Percentiles rank a stretch among this genome's conserved stretches.
Evolutionary conservation across 2,329 filamentous ascomycete species (phyloP).

Genomic region (Curvularia sp.): DNA sequence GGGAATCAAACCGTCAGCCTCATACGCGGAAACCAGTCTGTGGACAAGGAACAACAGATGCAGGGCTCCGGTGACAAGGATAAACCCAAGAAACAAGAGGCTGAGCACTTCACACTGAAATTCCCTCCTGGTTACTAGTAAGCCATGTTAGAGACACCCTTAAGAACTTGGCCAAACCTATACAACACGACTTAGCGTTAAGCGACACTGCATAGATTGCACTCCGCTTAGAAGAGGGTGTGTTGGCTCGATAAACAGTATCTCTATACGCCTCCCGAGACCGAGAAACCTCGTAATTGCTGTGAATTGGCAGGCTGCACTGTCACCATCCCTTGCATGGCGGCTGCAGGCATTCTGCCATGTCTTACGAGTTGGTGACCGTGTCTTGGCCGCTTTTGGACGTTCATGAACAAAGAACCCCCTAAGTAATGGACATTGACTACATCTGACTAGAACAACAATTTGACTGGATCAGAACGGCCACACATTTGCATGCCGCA

Average conservation of each 20-base stretch:
- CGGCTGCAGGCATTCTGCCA: slow-evolving; percentile 38
- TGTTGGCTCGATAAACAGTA: slow-evolving; percentile 11
- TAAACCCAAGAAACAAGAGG: slow-evolving; percentile 23
- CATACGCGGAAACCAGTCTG: slow-evolving; percentile 40
- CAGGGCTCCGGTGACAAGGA: slow-evolving; percentile 25
- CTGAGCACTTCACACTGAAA: slow-evolving; percentile 37
- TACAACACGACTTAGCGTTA: neutral
- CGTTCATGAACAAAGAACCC: slow-evolving; percentile 48
- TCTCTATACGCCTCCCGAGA: slow-evolving; percentile 28
- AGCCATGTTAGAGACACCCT: slow-evolving; percentile 21
- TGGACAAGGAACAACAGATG: slow-evolving; percentile 35
- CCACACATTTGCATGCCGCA: slow-evolving; percentile 29
- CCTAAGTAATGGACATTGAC: slow-evolving; percentile 37
- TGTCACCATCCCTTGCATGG: slow-evolving; percentile 48
- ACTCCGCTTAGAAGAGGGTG: slow-evolving; percentile 4
- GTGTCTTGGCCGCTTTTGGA: slow-evolving; percentile 46
- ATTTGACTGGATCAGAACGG: slow-evolving; percentile 41
- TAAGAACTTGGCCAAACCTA: slow-evolving; percentile 27
- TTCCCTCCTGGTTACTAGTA: slow-evolving; percentile 46
- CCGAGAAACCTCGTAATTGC: slow-evolving; percentile 25
- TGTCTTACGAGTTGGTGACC: slow-evolving; percentile 42
- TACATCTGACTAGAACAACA: slow-evolving; percentile 48
- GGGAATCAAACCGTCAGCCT: slow-evolving; percentile 46
- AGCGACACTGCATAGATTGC: slow-evolving; percentile 13
- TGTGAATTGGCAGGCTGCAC: slow-evolving; percentile 31